A percentile compares a stretch with the other conserved stretches of the same genome.
These are phyloP conservation scores for Pseudocercospora musae DNA, from an alignment of 2,329 filamentous ascomycete species.

Conservation along the genomic window DNA sequence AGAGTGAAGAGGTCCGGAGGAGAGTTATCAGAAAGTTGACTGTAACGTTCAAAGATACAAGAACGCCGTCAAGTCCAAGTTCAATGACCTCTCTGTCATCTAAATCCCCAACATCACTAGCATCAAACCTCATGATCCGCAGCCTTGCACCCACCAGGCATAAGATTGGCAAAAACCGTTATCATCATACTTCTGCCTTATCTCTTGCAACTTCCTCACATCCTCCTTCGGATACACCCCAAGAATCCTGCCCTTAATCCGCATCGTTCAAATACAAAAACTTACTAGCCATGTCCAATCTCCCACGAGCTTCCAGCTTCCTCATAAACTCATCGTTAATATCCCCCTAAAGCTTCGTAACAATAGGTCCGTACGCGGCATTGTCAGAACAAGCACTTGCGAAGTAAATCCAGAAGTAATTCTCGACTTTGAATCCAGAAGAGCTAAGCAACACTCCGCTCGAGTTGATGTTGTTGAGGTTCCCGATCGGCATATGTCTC, in stretches of 20 bases:
- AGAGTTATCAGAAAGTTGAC: too few relatives aligned
- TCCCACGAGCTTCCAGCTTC: not conserved
- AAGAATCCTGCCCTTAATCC: slow-evolving; percentile 2
- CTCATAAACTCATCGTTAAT: not conserved
- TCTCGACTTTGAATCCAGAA: slow-evolving; percentile 6
- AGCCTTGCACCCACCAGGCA: slow-evolving; percentile 1
- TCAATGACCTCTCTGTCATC: too few relatives aligned
- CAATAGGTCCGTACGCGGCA: not conserved
- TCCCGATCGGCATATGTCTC: slow-evolving; percentile 4
- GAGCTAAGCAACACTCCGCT: slow-evolving; percentile 7
- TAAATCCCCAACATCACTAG: not conserved
- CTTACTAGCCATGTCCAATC: not conserved
- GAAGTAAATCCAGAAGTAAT: slow-evolving; percentile 4
- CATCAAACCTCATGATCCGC: not conserved
- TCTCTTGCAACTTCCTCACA: slow-evolving; percentile 3
- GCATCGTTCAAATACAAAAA: slow-evolving; percentile 5
- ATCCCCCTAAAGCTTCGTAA: not conserved
- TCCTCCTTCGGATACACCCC: slow-evolving; percentile 5
- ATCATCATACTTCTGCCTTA: not conserved
- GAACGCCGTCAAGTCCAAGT: too few relatives aligned
- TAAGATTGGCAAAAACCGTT: not conserved
- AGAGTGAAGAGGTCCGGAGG: too few relatives aligned
- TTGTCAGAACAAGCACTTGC: not conserved
- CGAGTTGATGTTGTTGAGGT: slow-evolving; percentile 14
- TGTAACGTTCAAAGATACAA: too few relatives aligned